phyloP scores from a whole-genome alignment of 495 filamentous ascomycete genomes.

The Thozetella sp. region DNA sequence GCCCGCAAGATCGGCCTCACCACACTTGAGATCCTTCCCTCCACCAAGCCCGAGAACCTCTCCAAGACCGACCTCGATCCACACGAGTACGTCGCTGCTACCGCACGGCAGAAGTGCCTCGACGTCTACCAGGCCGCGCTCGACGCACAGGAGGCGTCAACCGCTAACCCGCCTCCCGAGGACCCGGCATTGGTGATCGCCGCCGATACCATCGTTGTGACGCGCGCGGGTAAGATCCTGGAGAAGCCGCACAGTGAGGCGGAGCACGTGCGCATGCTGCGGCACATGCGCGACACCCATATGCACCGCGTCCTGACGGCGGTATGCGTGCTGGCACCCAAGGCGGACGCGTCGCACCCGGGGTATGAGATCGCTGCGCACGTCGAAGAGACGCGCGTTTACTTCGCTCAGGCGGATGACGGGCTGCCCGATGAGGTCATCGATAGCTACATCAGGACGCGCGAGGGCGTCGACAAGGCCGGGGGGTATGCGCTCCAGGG shows the following conservation, averaged over 20 bases:
- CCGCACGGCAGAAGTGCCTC: conserved; percentile 79
- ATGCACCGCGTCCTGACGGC: conserved; percentile 81
- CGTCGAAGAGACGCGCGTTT: conserved; percentile 86
- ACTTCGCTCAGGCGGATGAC: conserved; percentile 74
- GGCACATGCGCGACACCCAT: conserved; percentile 70
- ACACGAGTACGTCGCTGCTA: conserved; percentile 88
- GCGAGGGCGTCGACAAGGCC: conserved; percentile 95
- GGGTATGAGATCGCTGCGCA: conserved; percentile 81
- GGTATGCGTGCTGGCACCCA: conserved; percentile 77
- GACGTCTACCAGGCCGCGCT: conserved; percentile 75
- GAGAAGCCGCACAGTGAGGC: conserved; percentile 85
- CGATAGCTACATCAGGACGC: conserved; percentile 81
- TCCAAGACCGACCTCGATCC: conserved; percentile 73
- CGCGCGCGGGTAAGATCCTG: conserved; percentile 70
- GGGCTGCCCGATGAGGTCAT: conserved; percentile 69
- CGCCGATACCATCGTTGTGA: conserved; percentile 90
- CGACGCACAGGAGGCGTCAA: conserved; percentile 35
- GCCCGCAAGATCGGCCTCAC: conserved; percentile 63
- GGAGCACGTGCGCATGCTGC: conserved; percentile 84
- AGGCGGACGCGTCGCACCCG: conserved; percentile 72
- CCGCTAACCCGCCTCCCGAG: conserved; percentile 6
- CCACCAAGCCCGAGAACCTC: conserved; percentile 77
- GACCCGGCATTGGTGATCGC: conserved; percentile 88
- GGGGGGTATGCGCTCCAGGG: conserved; percentile 96
- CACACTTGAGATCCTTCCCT: conserved; percentile 80